Percentiles rank a stretch among this genome's conserved stretches.
These are phyloP conservation scores for Gossypium schwendimanii DNA, from an alignment of 441 rosid species.

Conservation along the genomic window DNA sequence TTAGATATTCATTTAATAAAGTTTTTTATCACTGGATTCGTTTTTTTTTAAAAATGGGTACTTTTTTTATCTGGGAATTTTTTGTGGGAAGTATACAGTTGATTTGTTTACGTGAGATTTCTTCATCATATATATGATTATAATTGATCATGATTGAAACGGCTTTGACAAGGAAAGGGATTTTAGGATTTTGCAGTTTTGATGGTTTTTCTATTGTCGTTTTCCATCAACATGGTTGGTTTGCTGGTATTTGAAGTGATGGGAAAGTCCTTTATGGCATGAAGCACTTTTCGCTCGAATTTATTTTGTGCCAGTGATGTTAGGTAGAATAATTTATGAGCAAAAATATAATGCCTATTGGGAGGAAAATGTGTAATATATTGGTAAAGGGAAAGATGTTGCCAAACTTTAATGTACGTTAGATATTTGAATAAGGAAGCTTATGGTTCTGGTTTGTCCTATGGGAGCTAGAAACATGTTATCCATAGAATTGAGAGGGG, in stretches of 20 bases:
- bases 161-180: neutral
- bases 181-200: neutral
- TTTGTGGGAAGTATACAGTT: neutral
- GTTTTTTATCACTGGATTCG: neutral
- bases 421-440: neutral
- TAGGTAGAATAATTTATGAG: neutral
- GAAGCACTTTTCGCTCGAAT: constrained; percentile 4
- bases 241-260: neutral
- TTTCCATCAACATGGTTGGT: neutral
- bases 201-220: neutral
- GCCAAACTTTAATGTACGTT: no score
- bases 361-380: neutral
- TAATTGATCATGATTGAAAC: neutral
- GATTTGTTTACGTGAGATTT: neutral
- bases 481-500: neutral
- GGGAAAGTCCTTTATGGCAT: neutral
- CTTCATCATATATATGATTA: no score
- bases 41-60: neutral
- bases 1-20: neutral
- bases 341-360: neutral
- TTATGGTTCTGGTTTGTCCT: neutral
- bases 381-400: neutral
- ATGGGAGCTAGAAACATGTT: neutral
- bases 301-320: neutral
- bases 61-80: neutral